phyloP scores from a whole-genome alignment of 805 yeast species.

The Candida lessepsii region DNA sequence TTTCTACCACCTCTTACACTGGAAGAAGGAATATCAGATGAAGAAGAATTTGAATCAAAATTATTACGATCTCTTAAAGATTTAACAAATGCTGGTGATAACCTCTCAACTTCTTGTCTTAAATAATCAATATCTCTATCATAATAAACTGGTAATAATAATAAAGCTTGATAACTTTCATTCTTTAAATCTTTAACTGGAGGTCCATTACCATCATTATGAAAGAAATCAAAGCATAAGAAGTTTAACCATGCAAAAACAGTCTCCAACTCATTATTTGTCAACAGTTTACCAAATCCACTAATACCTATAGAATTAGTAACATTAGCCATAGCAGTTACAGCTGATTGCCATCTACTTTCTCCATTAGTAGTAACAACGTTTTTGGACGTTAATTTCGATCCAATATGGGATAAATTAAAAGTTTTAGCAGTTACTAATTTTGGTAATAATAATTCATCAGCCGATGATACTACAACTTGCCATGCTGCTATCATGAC shows the following conservation, averaged over 20 bases:
- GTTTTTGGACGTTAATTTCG: conserved; percentile 14
- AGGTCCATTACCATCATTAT: conserved; percentile 81
- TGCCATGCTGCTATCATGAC: conserved; percentile 82
- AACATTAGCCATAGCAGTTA: conserved; percentile 51
- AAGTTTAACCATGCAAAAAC: conserved; percentile 68
- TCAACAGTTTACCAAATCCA: conserved; percentile 56
- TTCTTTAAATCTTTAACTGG: conserved; percentile 61
- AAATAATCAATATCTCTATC: conserved; percentile 49
- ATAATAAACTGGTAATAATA: conserved; percentile 64
- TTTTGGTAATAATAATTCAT: conserved; percentile 71
- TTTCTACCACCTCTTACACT: conserved; percentile 2
- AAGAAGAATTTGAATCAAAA: conserved; percentile 24
- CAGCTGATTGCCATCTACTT: conserved; percentile 43
- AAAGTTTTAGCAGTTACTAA: conserved; percentile 46
- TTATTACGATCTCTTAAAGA: conserved; percentile 49
- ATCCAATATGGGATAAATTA: conserved; percentile 23
- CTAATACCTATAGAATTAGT: conserved; percentile 40
- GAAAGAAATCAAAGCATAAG: conserved; percentile 70
- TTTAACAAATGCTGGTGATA: conserved; percentile 54
- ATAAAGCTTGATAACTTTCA: conserved; percentile 60
- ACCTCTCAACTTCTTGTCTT: conserved; percentile 55
- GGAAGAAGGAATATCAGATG: background rate
- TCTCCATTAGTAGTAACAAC: conserved; percentile 2
- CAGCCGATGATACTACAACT: conserved; percentile 67
- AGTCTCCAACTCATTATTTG: conserved; percentile 61